A percentile compares a stretch with the other conserved stretches of the same genome.
Evolutionary conservation across 23 red algal species (phyloP).

Genomic region (Gracilariopsis chorda): DNA sequence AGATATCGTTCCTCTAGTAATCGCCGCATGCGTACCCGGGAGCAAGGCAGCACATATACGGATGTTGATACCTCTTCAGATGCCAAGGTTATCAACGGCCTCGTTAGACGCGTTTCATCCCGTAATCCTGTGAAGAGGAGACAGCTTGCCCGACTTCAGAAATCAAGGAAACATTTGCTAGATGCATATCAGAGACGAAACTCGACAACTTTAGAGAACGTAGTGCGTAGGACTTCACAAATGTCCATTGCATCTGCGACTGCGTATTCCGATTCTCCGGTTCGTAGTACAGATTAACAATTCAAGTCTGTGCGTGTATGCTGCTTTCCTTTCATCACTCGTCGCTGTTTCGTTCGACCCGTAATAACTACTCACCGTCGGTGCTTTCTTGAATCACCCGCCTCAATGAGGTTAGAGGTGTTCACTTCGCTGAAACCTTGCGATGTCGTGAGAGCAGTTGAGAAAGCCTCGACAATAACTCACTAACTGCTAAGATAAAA

Average conservation of each 20-base stretch:
- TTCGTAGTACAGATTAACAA: background rate
- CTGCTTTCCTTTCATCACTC: too few species aligned
- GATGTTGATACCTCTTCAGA: background rate
- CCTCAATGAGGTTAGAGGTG: too few species aligned
- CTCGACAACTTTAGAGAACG: slow-evolving; percentile 28
- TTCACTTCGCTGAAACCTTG: too few species aligned
- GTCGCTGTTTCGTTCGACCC: too few species aligned
- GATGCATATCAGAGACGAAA: slow-evolving; percentile 23
- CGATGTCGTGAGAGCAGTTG: too few species aligned
- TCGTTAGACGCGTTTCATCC: slow-evolving; percentile 2
- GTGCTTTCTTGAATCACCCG: too few species aligned
- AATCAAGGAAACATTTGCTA: background rate
- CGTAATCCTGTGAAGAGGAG: background rate
- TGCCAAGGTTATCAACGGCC: background rate
- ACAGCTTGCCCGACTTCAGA: background rate
- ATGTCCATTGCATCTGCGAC: slow-evolving; percentile 13
- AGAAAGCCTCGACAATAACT: too few species aligned
- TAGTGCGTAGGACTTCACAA: slow-evolving; percentile 16
- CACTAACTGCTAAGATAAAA: too few species aligned
- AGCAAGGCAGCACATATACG: background rate
- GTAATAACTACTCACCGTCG: too few species aligned
- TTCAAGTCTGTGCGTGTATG: too few species aligned
- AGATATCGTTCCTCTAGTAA: background rate
- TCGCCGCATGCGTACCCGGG: background rate
- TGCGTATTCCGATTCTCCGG: background rate